Conservation (phyloP, 441 rosid species). For the Gossypium aridum region DNA sequence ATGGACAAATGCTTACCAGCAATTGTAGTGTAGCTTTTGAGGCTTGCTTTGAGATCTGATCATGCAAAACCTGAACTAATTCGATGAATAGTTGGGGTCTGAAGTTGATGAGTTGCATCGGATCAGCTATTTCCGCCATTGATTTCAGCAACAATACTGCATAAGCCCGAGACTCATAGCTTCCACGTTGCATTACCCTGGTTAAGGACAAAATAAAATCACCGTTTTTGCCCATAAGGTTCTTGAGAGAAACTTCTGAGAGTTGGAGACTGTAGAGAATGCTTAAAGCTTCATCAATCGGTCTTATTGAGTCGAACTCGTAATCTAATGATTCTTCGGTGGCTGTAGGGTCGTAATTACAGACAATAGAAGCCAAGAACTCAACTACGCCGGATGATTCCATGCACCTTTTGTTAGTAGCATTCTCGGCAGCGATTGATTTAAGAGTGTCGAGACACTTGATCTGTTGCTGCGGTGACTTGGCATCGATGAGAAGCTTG, state of each 20-base stretch:
- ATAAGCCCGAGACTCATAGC: constrained; percentile 69
- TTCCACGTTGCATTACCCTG: constrained; percentile 52
- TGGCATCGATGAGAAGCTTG: constrained; percentile 49
- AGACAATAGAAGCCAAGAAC: constrained; percentile 40
- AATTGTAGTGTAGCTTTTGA: constrained; percentile 55
- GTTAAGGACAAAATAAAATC: constrained; percentile 42
- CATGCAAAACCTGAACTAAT: constrained; percentile 42
- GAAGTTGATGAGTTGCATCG: constrained; percentile 37
- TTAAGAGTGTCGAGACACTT: constrained; percentile 45
- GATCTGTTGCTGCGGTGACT: constrained; percentile 39
- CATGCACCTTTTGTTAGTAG: constrained; percentile 53
- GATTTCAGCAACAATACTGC: constrained; percentile 54
- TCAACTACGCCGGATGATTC: constrained; percentile 70
- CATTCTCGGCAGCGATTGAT: constrained; percentile 46
- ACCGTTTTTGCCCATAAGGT: constrained; percentile 36
- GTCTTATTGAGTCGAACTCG: constrained; percentile 26
- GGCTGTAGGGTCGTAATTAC: constrained; percentile 5
- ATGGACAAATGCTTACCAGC: constrained; percentile 42
- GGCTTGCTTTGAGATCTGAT: constrained; percentile 61
- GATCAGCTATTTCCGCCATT: constrained; percentile 55
- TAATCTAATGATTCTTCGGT: constrained; percentile 12
- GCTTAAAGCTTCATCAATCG: constrained; percentile 53
- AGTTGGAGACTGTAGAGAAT: constrained; percentile 46
- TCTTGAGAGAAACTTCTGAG: constrained; percentile 54
- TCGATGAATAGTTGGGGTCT: constrained; percentile 39